Conservation (phyloP, 306 rosid genomes). For the Mimosa pudica region DNA sequence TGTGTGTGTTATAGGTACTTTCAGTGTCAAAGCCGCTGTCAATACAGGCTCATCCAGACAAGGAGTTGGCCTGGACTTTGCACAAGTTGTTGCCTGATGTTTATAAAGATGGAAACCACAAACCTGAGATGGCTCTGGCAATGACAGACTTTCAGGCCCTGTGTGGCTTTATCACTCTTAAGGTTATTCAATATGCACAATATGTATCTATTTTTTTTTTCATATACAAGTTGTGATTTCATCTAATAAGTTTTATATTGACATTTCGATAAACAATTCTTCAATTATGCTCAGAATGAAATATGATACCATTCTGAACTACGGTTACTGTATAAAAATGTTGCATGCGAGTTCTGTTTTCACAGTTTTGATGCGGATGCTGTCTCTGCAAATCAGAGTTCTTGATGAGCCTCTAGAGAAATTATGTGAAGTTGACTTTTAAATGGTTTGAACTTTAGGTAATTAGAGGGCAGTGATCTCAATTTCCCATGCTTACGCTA, state of each 20-base stretch:
- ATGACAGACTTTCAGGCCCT: slow-evolving; percentile 83
- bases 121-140: slow-evolving; percentile 98
- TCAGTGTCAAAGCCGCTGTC: slow-evolving; percentile 90
- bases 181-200: slow-evolving; percentile 42
- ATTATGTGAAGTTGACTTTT: neutral
- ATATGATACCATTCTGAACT: slow-evolving; percentile 1
- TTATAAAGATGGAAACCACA: slow-evolving; percentile 91
- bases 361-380: neutral
- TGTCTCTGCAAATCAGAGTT: slow-evolving; percentile 3
- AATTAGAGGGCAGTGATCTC: neutral
- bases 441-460: neutral
- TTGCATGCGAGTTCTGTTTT: slow-evolving; percentile 22
- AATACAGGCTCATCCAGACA: slow-evolving; percentile 97
- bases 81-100: slow-evolving; percentile 70
- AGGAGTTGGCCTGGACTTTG: slow-evolving; percentile 77
- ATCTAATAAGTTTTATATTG: neutral
- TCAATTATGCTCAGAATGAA: slow-evolving; percentile 13
- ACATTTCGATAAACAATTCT: neutral
- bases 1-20: slow-evolving; percentile 55
- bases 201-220: slow-evolving; percentile 10
- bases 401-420: neutral
- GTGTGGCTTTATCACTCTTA: slow-evolving; percentile 77
- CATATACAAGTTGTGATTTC: neutral
- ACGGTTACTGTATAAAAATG: neutral
- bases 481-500: neutral